phyloP scores from a whole-genome alignment of 495 filamentous ascomycete genomes.

The Bacidia rubella region DNA sequence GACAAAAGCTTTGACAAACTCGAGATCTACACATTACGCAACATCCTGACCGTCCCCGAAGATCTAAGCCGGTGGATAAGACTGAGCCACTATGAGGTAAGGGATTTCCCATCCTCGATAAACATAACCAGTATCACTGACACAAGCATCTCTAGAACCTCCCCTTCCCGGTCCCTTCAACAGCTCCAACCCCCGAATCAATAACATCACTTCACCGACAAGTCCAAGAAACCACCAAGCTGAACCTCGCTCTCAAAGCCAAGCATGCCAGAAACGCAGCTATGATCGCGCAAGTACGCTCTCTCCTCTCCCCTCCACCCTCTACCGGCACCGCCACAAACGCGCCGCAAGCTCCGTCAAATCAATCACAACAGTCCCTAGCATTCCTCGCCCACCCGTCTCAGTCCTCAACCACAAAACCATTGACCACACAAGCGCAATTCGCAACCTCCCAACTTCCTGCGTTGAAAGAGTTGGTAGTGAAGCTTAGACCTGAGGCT shows the following conservation, averaged over 20 bases:
- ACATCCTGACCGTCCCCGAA: constrained; percentile 65
- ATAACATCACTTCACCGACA: constrained; percentile 60
- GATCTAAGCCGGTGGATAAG: constrained; percentile 65
- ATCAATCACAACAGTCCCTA: constrained; percentile 16
- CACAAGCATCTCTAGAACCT: constrained; percentile 7
- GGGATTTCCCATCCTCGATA: constrained; percentile 17
- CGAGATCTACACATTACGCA: constrained; percentile 74
- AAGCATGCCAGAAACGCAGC: constrained; percentile 66
- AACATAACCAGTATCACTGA: too few relatives aligned
- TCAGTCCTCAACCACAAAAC: constrained; percentile 29
- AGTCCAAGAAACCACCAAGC: constrained; percentile 64
- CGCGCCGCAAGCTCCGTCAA: not conserved
- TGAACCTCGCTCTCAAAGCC: constrained; percentile 59
- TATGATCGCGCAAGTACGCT: constrained; percentile 50
- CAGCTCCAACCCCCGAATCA: constrained; percentile 42
- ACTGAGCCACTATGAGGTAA: constrained; percentile 73
- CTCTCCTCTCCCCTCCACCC: constrained; percentile 30
- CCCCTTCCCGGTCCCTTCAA: constrained; percentile 11
- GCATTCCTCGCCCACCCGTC: constrained; percentile 34
- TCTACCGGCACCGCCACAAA: constrained; percentile 7
- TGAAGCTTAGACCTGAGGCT: constrained; percentile 46
- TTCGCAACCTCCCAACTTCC: constrained; percentile 76
- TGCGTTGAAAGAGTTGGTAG: constrained; percentile 52
- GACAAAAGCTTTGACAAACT: constrained; percentile 70
- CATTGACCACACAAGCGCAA: constrained; percentile 59